Base-by-base conservation (phyloP, 768 basidiomycete species). In the Kwoniella bestiolae region DNA sequence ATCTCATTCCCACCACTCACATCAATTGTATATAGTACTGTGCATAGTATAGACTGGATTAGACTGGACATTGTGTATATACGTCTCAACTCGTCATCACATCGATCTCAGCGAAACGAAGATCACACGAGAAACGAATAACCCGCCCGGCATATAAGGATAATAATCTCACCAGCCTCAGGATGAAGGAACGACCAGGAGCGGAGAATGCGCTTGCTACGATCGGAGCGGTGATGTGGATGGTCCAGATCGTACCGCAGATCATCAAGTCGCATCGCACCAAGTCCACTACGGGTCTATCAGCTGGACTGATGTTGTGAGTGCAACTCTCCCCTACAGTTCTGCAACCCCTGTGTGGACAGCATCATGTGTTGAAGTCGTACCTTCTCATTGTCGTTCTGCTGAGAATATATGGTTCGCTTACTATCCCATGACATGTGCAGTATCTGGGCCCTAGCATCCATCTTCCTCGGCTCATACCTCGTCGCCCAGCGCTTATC, bases 141-240 rank as follows among this genome's bases (percentile, higher is more conserved):
- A n/a, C n/a, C n/a, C n/a, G n/a, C n/a, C n/a, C n/a, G n/a, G n/a
- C n/a, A n/a, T n/a, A n/a, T n/a, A n/a, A 41, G 38, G 38, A 41
- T 8, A 41, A 41, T 41, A 8, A 41, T 41, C 38, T 8, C 18
- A 8, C 8, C 8, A 18, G 18, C 8, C 18, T 25, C 55, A 35
- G 3, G 55, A 69, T 69, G 84, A 82, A 82, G 18, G 83, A 75
- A 8, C 89, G 88, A 68, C 50, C 79, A 6, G 83, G 83, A 2
- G 86, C 85, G 14, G 89, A 90, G 79, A 89, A 90, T 72, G 87
- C 85, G 5, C 82, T 90, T 5, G 90, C 87, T 3, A 90, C 89
- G 0, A 83, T 89, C 25, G 89, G 89, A 86, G 75, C 80, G 2
- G 76, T 76, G 2, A 41, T 74, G 25, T 80, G 75, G 69, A 76